A percentile compares a stretch with the other conserved stretches of the same genome.
These are phyloP conservation scores for Debaryomycetaceae sp. DNA, from an alignment of 1,139 yeast genomes.

Conservation along the genomic window DNA sequence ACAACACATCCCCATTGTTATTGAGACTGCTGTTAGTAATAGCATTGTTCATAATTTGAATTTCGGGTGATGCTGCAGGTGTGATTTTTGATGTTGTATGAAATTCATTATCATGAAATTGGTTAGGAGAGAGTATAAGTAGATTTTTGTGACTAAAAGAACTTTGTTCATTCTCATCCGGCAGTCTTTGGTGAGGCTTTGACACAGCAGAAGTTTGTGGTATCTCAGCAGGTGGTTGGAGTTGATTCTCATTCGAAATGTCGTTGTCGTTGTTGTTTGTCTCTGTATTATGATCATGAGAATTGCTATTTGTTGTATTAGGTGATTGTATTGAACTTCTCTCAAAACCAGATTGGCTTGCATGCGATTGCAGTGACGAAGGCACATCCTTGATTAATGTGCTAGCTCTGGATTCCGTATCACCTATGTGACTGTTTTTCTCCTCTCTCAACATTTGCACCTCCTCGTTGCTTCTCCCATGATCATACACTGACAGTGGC, in stretches of 20 bases:
- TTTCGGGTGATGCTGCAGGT: slow-evolving; percentile 3
- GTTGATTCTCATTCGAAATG: slow-evolving; percentile 5
- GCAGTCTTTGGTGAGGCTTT: background rate
- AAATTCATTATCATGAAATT: slow-evolving; percentile 34
- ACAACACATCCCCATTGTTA: slow-evolving; percentile 1
- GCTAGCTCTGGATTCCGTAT: background rate
- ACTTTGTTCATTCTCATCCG: background rate
- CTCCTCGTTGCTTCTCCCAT: background rate
- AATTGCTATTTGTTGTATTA: background rate
- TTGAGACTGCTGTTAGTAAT: background rate
- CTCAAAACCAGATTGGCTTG: background rate
- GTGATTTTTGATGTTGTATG: slow-evolving; percentile 16
- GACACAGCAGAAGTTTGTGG: slow-evolving; percentile 2
- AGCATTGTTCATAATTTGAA: background rate
- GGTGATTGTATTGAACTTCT: background rate
- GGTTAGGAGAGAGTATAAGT: slow-evolving; percentile 41
- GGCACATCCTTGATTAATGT: background rate
- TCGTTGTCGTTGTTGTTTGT: no score
- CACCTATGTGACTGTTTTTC: background rate
- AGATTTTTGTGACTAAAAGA: slow-evolving; percentile 29
- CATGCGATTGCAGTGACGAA: background rate
- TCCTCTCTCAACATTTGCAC: background rate
- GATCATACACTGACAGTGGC: background rate
- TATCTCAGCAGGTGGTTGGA: slow-evolving; percentile 22
- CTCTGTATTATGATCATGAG: background rate